A percentile compares a stretch with the other conserved stretches of the same genome.
Evolutionary conservation across 176 grass and related monocot species (phyloP).

Genomic region (Elymus sibiricus): DNA sequence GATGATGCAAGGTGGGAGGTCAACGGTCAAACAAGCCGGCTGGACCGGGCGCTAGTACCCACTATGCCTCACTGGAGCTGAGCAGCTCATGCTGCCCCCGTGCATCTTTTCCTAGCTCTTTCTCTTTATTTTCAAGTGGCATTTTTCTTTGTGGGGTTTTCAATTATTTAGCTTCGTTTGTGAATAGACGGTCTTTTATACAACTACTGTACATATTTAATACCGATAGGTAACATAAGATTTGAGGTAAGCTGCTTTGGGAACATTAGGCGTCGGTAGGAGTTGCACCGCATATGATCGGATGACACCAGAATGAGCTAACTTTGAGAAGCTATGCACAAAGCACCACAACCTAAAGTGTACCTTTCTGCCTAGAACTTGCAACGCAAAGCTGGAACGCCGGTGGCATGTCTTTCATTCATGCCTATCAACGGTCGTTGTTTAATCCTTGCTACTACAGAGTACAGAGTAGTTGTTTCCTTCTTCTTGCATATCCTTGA

Average conservation of each 20-base stretch:
- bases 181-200: not conserved
- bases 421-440: too few relatives aligned
- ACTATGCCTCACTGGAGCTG: not conserved
- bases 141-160: not conserved
- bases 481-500: too few relatives aligned
- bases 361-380: too few relatives aligned
- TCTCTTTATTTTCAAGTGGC: not conserved
- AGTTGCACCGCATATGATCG: not conserved
- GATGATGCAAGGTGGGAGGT: not conserved
- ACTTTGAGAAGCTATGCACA: too few relatives aligned
- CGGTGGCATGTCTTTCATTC: too few relatives aligned
- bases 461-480: too few relatives aligned
- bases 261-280: not conserved
- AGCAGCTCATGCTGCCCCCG: not conserved
- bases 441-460: too few relatives aligned
- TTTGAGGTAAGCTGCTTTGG: not conserved
- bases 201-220: not conserved
- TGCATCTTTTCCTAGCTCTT: not conserved
- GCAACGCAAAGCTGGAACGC: too few relatives aligned
- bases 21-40: slow-evolving; percentile 34
- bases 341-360: too few relatives aligned
- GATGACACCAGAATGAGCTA: not conserved
- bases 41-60: not conserved
- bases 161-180: not conserved
- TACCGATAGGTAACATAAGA: not conserved